These are phyloP conservation scores for Saturnispora diversa DNA, from an alignment of 805 yeast genomes.

Conservation along the genomic window DNA sequence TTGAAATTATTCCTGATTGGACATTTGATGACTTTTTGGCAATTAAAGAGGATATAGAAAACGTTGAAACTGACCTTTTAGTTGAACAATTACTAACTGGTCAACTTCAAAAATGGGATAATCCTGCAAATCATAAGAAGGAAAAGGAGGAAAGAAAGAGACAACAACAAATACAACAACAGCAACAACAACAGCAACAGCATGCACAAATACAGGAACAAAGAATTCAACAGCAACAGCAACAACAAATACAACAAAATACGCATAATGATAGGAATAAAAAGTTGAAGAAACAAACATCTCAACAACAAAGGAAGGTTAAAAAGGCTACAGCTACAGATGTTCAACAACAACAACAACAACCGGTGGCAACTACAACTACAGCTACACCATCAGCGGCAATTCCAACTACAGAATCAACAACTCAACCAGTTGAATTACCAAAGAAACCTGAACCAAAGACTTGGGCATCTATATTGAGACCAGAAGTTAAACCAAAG, in stretches of 20 bases:
- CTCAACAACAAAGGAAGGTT: conserved; percentile 3
- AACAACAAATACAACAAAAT: conserved; percentile 4
- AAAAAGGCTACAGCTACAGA: conserved; percentile 3
- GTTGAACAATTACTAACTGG: conserved; percentile 86
- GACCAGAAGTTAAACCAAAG: conserved; percentile 18
- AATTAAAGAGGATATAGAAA: conserved; percentile 61
- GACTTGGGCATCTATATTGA: conserved; percentile 17
- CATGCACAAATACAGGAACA: conserved; percentile 6
- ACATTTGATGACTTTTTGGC: conserved; percentile 70
- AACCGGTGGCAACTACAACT: conserved; percentile 12
- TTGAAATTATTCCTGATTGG: conserved; percentile 95
- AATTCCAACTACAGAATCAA: conserved; percentile 1
- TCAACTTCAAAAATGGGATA: conserved; percentile 89
- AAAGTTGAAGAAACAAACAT: neutral
- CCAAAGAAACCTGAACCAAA: conserved; percentile 23
- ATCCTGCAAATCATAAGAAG: conserved; percentile 58
- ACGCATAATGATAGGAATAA: conserved; percentile 3
- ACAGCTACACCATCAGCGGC: conserved; percentile 14
- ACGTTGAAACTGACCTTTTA: conserved; percentile 64
- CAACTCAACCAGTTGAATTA: conserved; percentile 18
- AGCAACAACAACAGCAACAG: conserved; percentile 8
- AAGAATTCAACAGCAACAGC: conserved; percentile 14
- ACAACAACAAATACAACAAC: conserved; percentile 5
- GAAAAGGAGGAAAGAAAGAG: conserved; percentile 18
- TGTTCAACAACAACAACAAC: conserved; percentile 1